A percentile compares a stretch with the other conserved stretches of the same genome.
Conservation (phyloP, 768 basidiomycete genomes). For the Xerocomellus dryophilus region DNA sequence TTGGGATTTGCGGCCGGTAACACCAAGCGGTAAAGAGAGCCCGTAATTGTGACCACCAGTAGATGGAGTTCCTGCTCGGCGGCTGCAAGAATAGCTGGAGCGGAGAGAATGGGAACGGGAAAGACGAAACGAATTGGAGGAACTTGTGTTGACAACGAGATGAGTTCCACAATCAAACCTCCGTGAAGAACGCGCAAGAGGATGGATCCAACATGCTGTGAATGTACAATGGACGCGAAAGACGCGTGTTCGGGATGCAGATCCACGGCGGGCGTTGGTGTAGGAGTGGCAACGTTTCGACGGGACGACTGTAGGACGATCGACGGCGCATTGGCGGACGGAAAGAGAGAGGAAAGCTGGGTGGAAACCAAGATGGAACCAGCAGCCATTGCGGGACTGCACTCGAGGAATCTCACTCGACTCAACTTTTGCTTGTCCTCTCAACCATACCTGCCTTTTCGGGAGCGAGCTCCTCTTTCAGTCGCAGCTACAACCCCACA, state of each 20-base stretch:
- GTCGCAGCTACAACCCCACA: neutral
- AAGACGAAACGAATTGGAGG: slow-evolving; percentile 76
- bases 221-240: slow-evolving; percentile 55
- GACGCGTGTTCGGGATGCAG: slow-evolving; percentile 72
- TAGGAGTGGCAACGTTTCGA: slow-evolving; percentile 48
- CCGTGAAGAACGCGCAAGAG: slow-evolving; percentile 73
- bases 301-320: slow-evolving; percentile 59
- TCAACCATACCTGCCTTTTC: slow-evolving; percentile 26
- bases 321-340: slow-evolving; percentile 47
- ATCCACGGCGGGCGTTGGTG: slow-evolving; percentile 37
- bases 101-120: slow-evolving; percentile 61
- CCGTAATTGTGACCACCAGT: slow-evolving; percentile 61
- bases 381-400: slow-evolving; percentile 23
- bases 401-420: neutral
- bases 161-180: slow-evolving; percentile 70
- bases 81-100: slow-evolving; percentile 60
- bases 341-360: slow-evolving; percentile 63
- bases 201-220: slow-evolving; percentile 58
- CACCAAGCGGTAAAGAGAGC: slow-evolving; percentile 71
- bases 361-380: slow-evolving; percentile 47
- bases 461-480: slow-evolving; percentile 3
- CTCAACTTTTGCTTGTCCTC: neutral
- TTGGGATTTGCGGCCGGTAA: slow-evolving; percentile 54
- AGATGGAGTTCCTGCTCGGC: slow-evolving; percentile 56
- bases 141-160: slow-evolving; percentile 64